These are phyloP conservation scores for Ogataea wickerhamii DNA, from an alignment of 805 yeast species.

Conservation along the genomic window DNA sequence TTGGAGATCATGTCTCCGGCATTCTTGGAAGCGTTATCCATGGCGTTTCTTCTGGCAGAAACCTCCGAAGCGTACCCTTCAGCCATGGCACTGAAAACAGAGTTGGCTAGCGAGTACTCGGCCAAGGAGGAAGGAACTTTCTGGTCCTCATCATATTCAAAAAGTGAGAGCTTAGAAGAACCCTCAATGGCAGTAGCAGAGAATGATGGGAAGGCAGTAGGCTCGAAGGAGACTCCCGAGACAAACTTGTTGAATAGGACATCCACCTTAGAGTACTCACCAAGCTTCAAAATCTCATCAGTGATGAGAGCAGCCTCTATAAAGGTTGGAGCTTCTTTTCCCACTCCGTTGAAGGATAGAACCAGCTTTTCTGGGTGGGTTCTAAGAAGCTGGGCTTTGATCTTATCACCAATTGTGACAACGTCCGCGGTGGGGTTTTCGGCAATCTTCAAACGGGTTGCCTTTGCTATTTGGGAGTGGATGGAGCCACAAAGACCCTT, in stretches of 20 bases:
- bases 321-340: slow-evolving; percentile 96
- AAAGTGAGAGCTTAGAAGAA: slow-evolving; percentile 82
- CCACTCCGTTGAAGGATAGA: slow-evolving; percentile 83
- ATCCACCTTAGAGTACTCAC: slow-evolving; percentile 73
- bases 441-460: slow-evolving; percentile 65
- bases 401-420: slow-evolving; percentile 92
- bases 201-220: slow-evolving; percentile 63
- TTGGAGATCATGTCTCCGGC: slow-evolving; percentile 98
- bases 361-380: slow-evolving; percentile 65
- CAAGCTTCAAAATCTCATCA: slow-evolving; percentile 70
- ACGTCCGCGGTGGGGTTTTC: slow-evolving; percentile 69
- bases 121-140: slow-evolving; percentile 64
- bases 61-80: slow-evolving; percentile 98
- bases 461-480: slow-evolving; percentile 91
- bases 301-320: slow-evolving; percentile 84
- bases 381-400: slow-evolving; percentile 85
- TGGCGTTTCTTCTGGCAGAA: slow-evolving; percentile 98
- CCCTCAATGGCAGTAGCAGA: slow-evolving; percentile 68
- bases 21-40: slow-evolving; percentile 99
- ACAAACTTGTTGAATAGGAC: slow-evolving; percentile 84
- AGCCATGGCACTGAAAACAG: slow-evolving; percentile 86
- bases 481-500: slow-evolving; percentile 99
- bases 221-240: slow-evolving; percentile 87
- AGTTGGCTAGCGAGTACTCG: slow-evolving; percentile 87
- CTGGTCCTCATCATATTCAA: slow-evolving; percentile 71